Base-by-base conservation (phyloP, 352 stramenopile genomes). In the Globisporangium radiosum region DNA sequence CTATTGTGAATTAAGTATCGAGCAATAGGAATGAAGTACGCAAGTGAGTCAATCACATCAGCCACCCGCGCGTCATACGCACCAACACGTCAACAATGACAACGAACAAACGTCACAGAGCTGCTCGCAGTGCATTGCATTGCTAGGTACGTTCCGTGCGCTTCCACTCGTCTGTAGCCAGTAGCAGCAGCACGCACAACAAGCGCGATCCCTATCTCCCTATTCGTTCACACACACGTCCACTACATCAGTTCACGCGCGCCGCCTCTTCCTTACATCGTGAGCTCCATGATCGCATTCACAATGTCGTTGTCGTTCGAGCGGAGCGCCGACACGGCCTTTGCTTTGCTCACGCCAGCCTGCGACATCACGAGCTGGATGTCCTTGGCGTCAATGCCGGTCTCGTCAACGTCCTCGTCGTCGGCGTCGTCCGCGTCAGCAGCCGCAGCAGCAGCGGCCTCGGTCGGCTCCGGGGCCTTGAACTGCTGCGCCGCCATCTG, bases 211-310 rank as follows among this genome's bases (percentile, higher is more conserved):
- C 51, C 51, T 55, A 55, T 55, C 37, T 43, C 51, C 33, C 51
- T 55, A 55, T 55, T 55, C 36, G 9, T 25, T 11, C 51, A 47
- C n/a, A 11, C 5, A 47, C 37, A 15, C 49, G 10, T 7, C 51
- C n/a, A 53, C 36, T 39, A 4, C 49, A 0, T 5, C 10, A 56
- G 25, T 33, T 1, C 25, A 33, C 25, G 25, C 25, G 25, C 25
- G 25, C 25, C 25, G 25, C 25, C 25, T 33, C 38, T 42, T 56
- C 58, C 57, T 94, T 98, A 99, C 75, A 98, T 99, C 63, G 96
- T 99, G 66, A 99, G 86, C 75, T 98, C 96, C 97, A 99, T 99
- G 75, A 99, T 99, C 59, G 96, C 89, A 81, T 99, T 99, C 47
- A 99, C 97, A 69, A 99, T 95, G 88, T 99, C 97, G 68, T 95